Base-by-base conservation (phyloP, 2,329 filamentous ascomycete genomes). In the Zasmidium cellare region DNA sequence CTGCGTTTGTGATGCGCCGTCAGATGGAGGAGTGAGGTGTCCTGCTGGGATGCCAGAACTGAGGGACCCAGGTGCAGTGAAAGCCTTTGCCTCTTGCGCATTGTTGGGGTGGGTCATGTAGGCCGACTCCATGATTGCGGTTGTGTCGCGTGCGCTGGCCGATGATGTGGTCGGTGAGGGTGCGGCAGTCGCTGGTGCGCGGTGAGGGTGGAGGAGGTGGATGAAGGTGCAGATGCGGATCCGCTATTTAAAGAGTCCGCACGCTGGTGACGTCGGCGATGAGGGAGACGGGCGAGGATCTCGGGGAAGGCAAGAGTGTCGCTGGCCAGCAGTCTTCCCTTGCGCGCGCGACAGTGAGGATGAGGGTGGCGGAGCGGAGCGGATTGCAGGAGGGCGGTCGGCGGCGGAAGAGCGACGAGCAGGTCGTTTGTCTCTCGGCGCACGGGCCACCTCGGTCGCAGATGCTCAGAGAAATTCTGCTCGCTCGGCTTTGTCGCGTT, bases 31-130 rank as follows among this genome's bases (percentile, higher is more conserved):
- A 58, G 91, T 93, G 74, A 97, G 76, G 73, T 96, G 91, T 69
- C 87, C 87, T 69, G 87, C 70, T 31, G 64, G 87, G 63, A 88
- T 89, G 53, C 93, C 92, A 77, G 96, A 97, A 61, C 92, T 96
- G 68, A 97, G 83, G 69, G 92, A 96, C 65, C 91, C 90, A 56
- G 92, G 90, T 60, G 91, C 92, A 70, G 92, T 96, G 79, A 97
- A 96, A 74, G 90, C 91, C 83, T 94, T 94, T 65, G 94, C 94
- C 84, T 97, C 92, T 67, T 88, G 86, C 71, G 93, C 92, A 74
- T 87, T 97, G 66, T 89, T 84, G 50, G 94, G 94, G 74, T 97
- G 94, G 68, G 93, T 94, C 72, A 91, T 92, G 71, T 69, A 71
- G 63, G 55, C 19, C 59, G 56, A 87, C 85, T 96, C 91, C 91